Evolutionary conservation across 139 green algal species (phyloP), one percentile per base, ranked within the genome.

Genomic region (Chlamydomonas sphaeroides): DNA sequence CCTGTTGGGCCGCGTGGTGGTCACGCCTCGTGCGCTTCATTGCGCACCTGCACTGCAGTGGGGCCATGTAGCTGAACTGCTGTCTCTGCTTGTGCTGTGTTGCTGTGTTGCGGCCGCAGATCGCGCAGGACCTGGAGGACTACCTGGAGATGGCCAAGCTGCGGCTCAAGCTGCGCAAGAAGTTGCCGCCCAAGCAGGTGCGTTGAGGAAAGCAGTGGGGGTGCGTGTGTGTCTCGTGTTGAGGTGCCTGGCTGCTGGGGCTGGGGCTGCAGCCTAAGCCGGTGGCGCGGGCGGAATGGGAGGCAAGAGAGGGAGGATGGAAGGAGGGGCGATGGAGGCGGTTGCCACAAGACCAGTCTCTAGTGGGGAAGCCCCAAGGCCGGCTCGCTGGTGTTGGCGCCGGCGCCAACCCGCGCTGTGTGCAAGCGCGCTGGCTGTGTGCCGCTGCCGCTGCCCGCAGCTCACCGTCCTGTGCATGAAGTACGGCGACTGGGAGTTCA

Each of bases 131-230:
- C 3, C 75, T 89, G 45, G 74, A 89, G 25, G 80, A 89, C 80
- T 87, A 83, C 45, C 45, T 89, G 62, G 80, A 87, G 18, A 84
- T 83, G 85, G 61, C 49, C 15, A 36, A 65, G n/a, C 68, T 85
- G 80, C 61, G 73, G 0, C 49, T 81, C 30, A 78, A 78, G 33
- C 39, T 74, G 38, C 67, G 74, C 21, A 78, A 74, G 68, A 41
- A 38, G 32, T 35, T 89, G 61, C 65, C 68, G 68, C 73, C 62
- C 39, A 78, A 75, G n/a, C 65, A 81, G 85, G 85, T 86, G 79
- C 28, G 53, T 1, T n/a, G n/a, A n/a, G n/a, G n/a, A n/a, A n/a
- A n/a, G n/a, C 15, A 38, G 33, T 14, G 17, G 65, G 33, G 35
- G 25, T 1, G 65, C 2, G 21, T 3, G 79, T 17, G 63, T 49